phyloP scores from a whole-genome alignment of 2,329 filamentous ascomycete species.

The Dactylellina sp. region DNA sequence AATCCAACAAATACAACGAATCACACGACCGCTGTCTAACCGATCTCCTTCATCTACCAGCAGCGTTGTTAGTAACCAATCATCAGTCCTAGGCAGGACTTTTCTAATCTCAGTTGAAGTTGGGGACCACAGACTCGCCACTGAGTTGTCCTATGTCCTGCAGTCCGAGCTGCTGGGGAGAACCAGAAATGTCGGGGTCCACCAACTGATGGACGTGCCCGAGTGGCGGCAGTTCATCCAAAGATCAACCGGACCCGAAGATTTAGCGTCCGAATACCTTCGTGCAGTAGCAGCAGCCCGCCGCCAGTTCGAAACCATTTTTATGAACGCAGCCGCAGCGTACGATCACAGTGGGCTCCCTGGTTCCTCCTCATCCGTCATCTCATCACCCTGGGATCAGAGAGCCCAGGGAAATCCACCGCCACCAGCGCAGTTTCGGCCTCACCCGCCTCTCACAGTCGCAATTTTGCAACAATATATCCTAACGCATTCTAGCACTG shows the following conservation, averaged over 20 bases:
- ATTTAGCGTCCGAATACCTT: constrained; percentile 47
- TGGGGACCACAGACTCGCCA: constrained; percentile 30
- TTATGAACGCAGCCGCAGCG: constrained; percentile 29
- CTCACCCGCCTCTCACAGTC: constrained; percentile 40
- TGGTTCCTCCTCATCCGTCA: constrained; percentile 17
- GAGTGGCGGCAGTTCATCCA: constrained; percentile 52
- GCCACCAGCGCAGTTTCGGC: constrained; percentile 72
- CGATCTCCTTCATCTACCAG: constrained; percentile 26
- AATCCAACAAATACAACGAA: constrained; percentile 60
- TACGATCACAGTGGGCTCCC: constrained; percentile 14
- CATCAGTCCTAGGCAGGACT: constrained; percentile 36
- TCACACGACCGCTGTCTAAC: constrained; percentile 49
- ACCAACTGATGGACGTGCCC: constrained; percentile 44
- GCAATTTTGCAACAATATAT: constrained; percentile 72
- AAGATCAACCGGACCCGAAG: constrained; percentile 31
- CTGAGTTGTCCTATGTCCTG: constrained; percentile 43
- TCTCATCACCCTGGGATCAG: constrained; percentile 34
- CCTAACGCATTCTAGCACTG: constrained; percentile 80
- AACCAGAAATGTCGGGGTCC: constrained; percentile 28
- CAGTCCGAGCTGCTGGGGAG: constrained; percentile 38
- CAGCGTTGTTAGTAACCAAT: background rate
- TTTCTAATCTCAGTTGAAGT: constrained; percentile 47
- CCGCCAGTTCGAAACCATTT: constrained; percentile 41
- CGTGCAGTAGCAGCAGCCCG: constrained; percentile 49
- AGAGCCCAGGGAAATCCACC: constrained; percentile 62